Evolutionary conservation across 2,329 filamentous ascomycete genomes (phyloP).

Genomic region (Sclerotinia borealis): DNA sequence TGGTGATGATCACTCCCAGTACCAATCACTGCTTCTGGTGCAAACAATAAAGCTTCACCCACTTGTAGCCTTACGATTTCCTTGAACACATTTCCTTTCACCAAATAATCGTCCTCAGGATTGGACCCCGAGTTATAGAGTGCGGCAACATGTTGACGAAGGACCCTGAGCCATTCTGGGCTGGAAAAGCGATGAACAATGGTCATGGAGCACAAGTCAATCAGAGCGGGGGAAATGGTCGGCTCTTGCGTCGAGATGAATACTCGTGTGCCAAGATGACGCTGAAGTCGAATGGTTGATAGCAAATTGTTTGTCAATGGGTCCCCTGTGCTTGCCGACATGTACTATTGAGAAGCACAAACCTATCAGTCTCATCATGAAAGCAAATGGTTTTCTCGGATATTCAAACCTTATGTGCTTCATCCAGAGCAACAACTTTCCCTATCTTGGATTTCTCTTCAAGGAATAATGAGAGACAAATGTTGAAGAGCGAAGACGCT

Average conservation of each 20-base stretch:
- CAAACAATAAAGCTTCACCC: conserved; percentile 45
- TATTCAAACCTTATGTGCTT: conserved; percentile 61
- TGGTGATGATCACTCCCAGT: no score
- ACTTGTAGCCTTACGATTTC: conserved; percentile 43
- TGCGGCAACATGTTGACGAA: conserved; percentile 43
- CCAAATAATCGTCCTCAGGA: conserved; percentile 18
- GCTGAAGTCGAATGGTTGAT: conserved; percentile 60
- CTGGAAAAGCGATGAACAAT: conserved; percentile 67
- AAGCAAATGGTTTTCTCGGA: not conserved
- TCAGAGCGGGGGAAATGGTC: conserved; percentile 58
- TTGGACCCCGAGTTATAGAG: conserved; percentile 26
- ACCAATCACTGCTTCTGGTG: conserved; percentile 39
- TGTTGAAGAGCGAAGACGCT: conserved; percentile 67
- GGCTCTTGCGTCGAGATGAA: conserved; percentile 75
- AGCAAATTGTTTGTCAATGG: conserved; percentile 60
- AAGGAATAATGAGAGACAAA: conserved; percentile 61
- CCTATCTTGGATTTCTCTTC: conserved; percentile 45
- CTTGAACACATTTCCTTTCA: conserved; percentile 16
- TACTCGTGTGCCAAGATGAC: conserved; percentile 60
- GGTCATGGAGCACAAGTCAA: conserved; percentile 67
- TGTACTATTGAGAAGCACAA: conserved; percentile 39
- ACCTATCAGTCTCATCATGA: not conserved
- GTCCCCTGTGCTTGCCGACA: conserved; percentile 49
- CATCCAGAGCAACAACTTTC: conserved; percentile 63
- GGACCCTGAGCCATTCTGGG: conserved; percentile 47